Evolutionary conservation across 768 basidiomycete genomes (phyloP).

Genomic region (Serpula lacrymans): DNA sequence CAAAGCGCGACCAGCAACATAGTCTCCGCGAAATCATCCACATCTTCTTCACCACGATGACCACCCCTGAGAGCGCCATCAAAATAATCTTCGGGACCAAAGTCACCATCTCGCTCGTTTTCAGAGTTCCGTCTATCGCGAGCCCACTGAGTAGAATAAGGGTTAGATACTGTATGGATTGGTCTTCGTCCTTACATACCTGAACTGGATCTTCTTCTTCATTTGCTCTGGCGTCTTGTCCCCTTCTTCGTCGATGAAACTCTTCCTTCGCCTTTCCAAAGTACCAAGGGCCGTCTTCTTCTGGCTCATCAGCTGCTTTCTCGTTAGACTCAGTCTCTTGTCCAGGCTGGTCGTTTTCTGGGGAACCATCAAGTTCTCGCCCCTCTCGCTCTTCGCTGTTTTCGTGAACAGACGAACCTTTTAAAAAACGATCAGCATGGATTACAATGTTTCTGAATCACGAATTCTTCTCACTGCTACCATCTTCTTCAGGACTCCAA

Average conservation of each 20-base stretch:
- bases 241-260: slow-evolving; percentile 54
- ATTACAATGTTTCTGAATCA: neutral
- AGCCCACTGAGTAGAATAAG: slow-evolving; percentile 57
- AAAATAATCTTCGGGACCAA: slow-evolving; percentile 81
- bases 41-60: slow-evolving; percentile 58
- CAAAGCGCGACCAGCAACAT: slow-evolving; percentile 74
- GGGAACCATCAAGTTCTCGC: slow-evolving; percentile 11
- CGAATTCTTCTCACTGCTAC: slow-evolving; percentile 11
- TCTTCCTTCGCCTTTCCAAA: slow-evolving; percentile 80
- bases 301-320: slow-evolving; percentile 12
- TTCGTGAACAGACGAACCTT: slow-evolving; percentile 25
- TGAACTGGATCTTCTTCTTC: slow-evolving; percentile 74
- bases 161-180: slow-evolving; percentile 6
- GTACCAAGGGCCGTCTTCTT: slow-evolving; percentile 64
- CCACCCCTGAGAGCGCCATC: slow-evolving; percentile 62
- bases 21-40: slow-evolving; percentile 76
- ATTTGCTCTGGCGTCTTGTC: slow-evolving; percentile 33
- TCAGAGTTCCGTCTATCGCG: slow-evolving; percentile 69
- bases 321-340: slow-evolving; percentile 24
- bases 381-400: neutral
- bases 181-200: slow-evolving; percentile 34
- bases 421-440: slow-evolving; percentile 10
- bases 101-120: slow-evolving; percentile 68
- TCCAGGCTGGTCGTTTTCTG: slow-evolving; percentile 7
- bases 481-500: slow-evolving; percentile 59